phyloP scores from a whole-genome alignment of 306 rosid genomes.

The Astragalus membranaceus region DNA sequence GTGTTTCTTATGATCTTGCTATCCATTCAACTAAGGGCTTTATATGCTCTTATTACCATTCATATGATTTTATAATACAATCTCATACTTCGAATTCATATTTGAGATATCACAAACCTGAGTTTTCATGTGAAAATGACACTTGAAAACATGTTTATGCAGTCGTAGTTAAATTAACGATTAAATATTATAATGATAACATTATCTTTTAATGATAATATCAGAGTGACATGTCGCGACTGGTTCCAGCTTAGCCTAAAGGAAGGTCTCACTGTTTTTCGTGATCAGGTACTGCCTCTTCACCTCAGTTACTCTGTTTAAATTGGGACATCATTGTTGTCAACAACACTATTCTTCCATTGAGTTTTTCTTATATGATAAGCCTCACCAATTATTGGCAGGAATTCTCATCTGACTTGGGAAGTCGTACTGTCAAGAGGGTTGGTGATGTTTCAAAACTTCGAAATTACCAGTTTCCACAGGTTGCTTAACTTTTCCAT shows the following conservation, averaged over 20 bases:
- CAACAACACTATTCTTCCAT: not conserved
- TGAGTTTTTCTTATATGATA: not conserved
- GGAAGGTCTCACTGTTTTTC: slow-evolving; percentile 98
- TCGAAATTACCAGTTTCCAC: slow-evolving; percentile 92
- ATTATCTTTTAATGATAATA: slow-evolving; percentile 20
- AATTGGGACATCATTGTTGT: not conserved
- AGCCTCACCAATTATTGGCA: slow-evolving; percentile 26
- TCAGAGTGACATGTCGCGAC: slow-evolving; percentile 98
- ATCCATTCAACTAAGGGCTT: slow-evolving; percentile 8
- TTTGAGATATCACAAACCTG: slow-evolving; percentile 12
- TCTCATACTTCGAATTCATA: not conserved
- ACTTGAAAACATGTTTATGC: not conserved
- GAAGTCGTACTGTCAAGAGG: slow-evolving; percentile 87
- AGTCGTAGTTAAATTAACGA: slow-evolving; percentile 6
- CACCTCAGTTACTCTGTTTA: not conserved
- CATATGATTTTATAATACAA: slow-evolving; percentile 1
- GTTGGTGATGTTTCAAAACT: slow-evolving; percentile 85
- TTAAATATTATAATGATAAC: not conserved
- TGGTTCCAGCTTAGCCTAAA: slow-evolving; percentile 99
- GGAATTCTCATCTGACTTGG: slow-evolving; percentile 99
- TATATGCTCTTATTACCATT: slow-evolving; percentile 5
- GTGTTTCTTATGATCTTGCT: slow-evolving; percentile 9
- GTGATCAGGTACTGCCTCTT: slow-evolving; percentile 67
- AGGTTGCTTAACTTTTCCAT: slow-evolving; percentile 45
- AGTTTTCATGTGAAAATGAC: not conserved